Percentiles rank a stretch among this genome's conserved stretches.
phyloP scores from a whole-genome alignment of 83 land plant genomes.

The Thuja plicata region DNA sequence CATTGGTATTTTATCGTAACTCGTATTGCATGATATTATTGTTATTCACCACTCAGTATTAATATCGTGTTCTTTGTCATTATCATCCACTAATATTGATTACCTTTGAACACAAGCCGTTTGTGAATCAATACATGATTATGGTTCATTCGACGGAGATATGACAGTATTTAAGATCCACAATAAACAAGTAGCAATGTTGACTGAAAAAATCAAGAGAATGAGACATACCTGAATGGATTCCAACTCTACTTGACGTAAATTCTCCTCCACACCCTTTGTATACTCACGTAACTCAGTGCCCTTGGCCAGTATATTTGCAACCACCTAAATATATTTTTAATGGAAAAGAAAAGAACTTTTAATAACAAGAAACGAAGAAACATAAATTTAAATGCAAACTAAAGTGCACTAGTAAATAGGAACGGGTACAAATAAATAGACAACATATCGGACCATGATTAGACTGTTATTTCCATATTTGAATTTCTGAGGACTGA shows the following conservation, averaged over 20 bases:
- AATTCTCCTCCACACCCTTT: slow-evolving; percentile 89
- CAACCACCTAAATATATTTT: slow-evolving; percentile 55
- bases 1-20: too few relatives aligned
- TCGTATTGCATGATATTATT: too few relatives aligned
- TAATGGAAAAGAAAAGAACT: not conserved
- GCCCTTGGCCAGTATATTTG: slow-evolving; percentile 89
- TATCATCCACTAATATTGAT: too few relatives aligned
- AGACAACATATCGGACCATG: not conserved
- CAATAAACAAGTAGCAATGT: not conserved
- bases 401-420: not conserved
- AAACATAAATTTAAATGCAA: not conserved
- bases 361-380: not conserved
- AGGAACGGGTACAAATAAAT: not conserved
- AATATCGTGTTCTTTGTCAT: too few relatives aligned
- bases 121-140: too few relatives aligned
- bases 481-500: not conserved
- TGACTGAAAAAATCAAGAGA: not conserved
- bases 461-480: not conserved
- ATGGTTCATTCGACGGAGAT: too few relatives aligned
- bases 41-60: too few relatives aligned
- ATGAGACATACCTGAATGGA: slow-evolving; percentile 81
- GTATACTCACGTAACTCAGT: slow-evolving; percentile 84
- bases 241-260: slow-evolving; percentile 90
- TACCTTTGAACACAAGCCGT: too few relatives aligned
- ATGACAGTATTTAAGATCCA: slow-evolving; percentile 2